Conservation (phyloP, 192 early-diverging fungal genomes). For the Diversispora eburnea region DNA sequence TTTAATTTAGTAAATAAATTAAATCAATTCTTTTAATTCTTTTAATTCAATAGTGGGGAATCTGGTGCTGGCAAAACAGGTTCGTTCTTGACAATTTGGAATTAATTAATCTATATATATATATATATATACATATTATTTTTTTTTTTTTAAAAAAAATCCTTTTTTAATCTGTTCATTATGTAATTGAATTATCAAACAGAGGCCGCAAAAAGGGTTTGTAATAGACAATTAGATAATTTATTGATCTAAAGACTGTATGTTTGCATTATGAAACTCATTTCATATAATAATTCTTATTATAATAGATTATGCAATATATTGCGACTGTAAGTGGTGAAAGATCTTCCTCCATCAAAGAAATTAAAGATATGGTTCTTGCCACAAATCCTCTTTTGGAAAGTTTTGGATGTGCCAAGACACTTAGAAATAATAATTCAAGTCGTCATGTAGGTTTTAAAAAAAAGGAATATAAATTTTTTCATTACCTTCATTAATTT, state of each 20-base stretch:
- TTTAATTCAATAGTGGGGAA: conserved; percentile 64
- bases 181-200: not conserved
- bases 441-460: conserved; percentile 78
- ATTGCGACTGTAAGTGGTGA: conserved; percentile 93
- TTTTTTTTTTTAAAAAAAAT: conserved; percentile 1
- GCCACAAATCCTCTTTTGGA: conserved; percentile 98
- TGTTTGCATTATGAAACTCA: not conserved
- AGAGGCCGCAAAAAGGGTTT: conserved; percentile 79
- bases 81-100: conserved; percentile 2
- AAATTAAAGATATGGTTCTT: conserved; percentile 97
- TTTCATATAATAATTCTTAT: not conserved
- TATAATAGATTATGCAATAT: conserved; percentile 86
- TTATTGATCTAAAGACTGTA: not conserved
- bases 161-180: not conserved
- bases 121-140: too few relatives aligned
- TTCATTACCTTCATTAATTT: not conserved
- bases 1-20: not conserved
- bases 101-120: not conserved
- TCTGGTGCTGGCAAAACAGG: conserved; percentile 88
- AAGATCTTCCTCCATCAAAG: conserved; percentile 75
- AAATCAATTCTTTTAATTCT: conserved; percentile 6
- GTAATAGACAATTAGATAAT: not conserved
- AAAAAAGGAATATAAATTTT: not conserved
- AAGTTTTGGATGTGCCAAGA: conserved; percentile 99
- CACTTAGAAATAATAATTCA: conserved; percentile 97